Evolutionary conservation across 2,329 filamentous ascomycete species (phyloP).

Genomic region (Aspergillus ochraceoroseus): DNA sequence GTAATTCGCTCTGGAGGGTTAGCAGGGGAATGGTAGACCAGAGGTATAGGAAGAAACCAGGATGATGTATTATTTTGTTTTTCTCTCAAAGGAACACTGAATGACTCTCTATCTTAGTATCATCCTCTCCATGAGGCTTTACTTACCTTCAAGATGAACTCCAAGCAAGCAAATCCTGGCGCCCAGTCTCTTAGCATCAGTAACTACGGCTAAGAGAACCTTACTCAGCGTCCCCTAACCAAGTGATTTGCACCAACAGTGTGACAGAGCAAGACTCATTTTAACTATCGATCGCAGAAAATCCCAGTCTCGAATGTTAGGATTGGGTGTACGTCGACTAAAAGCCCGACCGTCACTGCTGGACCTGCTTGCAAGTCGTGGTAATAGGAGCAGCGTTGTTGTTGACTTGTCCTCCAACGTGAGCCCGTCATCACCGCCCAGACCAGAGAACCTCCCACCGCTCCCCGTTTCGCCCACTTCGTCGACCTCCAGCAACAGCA

Average conservation of each 20-base stretch:
- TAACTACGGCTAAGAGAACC: not conserved
- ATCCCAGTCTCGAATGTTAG: slow-evolving; percentile 47
- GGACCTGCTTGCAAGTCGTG: slow-evolving; percentile 49
- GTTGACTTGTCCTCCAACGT: slow-evolving; percentile 14
- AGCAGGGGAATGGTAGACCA: too few relatives aligned
- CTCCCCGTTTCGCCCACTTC: slow-evolving; percentile 43
- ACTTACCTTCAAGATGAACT: not conserved
- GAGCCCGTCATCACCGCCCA: slow-evolving; percentile 34
- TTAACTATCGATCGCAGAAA: slow-evolving; percentile 2
- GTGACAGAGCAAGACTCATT: slow-evolving; percentile 2
- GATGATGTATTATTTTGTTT: too few relatives aligned
- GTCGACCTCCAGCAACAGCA: slow-evolving; percentile 25
- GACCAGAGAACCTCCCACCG: slow-evolving; percentile 39
- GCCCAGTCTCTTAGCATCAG: slow-evolving; percentile 6
- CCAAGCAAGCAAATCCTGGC: not conserved
- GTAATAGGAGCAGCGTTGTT: slow-evolving; percentile 3
- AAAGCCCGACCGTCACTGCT: slow-evolving; percentile 58
- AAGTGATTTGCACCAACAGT: slow-evolving; percentile 1
- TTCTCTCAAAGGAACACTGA: too few relatives aligned
- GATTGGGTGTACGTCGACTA: slow-evolving; percentile 53
- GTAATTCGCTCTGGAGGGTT: too few relatives aligned
- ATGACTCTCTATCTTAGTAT: too few relatives aligned
- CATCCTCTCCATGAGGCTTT: too few relatives aligned
- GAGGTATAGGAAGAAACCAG: too few relatives aligned
- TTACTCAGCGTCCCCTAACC: slow-evolving; percentile 9